Evolutionary conservation across 768 basidiomycete genomes (phyloP).

Genomic region (Pleurotus tuoliensis): DNA sequence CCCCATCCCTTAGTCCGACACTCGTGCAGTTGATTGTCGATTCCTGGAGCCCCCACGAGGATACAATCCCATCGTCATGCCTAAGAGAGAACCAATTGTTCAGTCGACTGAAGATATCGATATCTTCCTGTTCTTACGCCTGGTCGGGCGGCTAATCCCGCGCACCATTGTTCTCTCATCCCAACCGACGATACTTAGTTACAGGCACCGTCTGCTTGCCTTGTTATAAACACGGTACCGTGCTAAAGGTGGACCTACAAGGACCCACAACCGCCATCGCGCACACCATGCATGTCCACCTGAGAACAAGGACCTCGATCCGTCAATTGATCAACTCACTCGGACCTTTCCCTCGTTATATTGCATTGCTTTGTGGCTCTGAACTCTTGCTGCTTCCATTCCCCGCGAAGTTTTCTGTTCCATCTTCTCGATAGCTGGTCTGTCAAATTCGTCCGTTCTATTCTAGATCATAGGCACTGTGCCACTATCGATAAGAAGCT

Average conservation of each 20-base stretch:
- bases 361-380: slow-evolving; percentile 2
- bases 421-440: slow-evolving; percentile 1
- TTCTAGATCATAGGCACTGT: background rate
- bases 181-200: too few species aligned
- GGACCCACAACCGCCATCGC: background rate
- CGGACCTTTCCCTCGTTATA: background rate
- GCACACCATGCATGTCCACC: background rate
- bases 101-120: too few species aligned
- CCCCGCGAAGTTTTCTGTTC: background rate
- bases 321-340: background rate
- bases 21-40: too few species aligned
- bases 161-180: too few species aligned
- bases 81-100: too few species aligned
- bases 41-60: too few species aligned
- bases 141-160: too few species aligned
- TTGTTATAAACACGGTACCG: too few species aligned
- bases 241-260: slow-evolving; percentile 7
- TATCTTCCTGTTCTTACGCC: too few species aligned
- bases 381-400: background rate
- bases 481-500: background rate
- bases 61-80: too few species aligned
- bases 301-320: background rate
- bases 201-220: too few species aligned
- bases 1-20: too few species aligned
- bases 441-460: background rate